Percentiles rank a stretch among this genome's conserved stretches.
Conservation (phyloP, 495 filamentous ascomycete species). For the Aspergillus avenaceus region DNA sequence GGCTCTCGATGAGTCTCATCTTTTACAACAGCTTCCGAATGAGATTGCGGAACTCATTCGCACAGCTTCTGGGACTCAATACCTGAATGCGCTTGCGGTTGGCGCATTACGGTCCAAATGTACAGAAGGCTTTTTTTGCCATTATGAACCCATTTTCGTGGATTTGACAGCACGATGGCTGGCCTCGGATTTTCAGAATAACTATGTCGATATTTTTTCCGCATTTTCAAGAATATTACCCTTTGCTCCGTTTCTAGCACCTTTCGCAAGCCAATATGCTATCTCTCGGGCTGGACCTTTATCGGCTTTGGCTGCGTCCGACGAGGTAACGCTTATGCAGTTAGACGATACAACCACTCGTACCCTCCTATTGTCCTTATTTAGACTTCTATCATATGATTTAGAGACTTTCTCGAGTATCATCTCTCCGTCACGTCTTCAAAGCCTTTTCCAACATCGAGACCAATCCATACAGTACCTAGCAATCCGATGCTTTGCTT, state of each 20-base stretch:
- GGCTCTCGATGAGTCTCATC: slow-evolving; percentile 40
- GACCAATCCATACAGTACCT: slow-evolving; percentile 67
- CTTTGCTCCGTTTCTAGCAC: slow-evolving; percentile 65
- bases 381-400: slow-evolving; percentile 73
- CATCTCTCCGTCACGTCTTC: slow-evolving; percentile 61
- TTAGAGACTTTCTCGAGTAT: slow-evolving; percentile 56
- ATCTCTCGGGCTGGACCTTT: slow-evolving; percentile 37
- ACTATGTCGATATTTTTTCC: slow-evolving; percentile 53
- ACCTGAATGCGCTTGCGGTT: slow-evolving; percentile 65
- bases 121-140: slow-evolving; percentile 64
- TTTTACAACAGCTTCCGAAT: slow-evolving; percentile 54
- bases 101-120: slow-evolving; percentile 60
- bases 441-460: slow-evolving; percentile 61
- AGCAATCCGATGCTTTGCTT: slow-evolving; percentile 71
- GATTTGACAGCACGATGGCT: slow-evolving; percentile 80
- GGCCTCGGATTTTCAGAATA: slow-evolving; percentile 34
- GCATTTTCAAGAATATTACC: slow-evolving; percentile 78
- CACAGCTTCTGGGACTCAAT: slow-evolving; percentile 55
- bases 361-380: slow-evolving; percentile 60
- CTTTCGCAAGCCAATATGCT: slow-evolving; percentile 44
- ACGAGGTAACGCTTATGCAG: slow-evolving; percentile 34
- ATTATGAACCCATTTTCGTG: slow-evolving; percentile 67
- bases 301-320: slow-evolving; percentile 35
- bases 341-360: slow-evolving; percentile 31
- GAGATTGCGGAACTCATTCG: slow-evolving; percentile 63